These are phyloP conservation scores for Solanum chacoense DNA, from an alignment of 305 asterid species.

Conservation along the genomic window DNA sequence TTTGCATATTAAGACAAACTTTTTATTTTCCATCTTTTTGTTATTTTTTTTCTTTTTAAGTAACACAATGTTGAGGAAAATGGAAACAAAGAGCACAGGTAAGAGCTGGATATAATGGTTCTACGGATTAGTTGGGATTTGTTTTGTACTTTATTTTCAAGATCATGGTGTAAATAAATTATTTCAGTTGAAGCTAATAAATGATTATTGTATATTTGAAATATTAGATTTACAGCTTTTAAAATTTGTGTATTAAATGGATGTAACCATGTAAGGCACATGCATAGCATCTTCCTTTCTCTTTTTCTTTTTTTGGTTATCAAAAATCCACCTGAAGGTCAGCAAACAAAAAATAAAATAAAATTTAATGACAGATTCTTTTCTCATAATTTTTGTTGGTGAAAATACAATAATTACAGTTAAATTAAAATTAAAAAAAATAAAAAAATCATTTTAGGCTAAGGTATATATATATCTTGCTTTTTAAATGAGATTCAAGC, in stretches of 20 bases:
- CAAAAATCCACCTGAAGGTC: neutral
- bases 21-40: neutral
- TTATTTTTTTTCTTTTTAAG: neutral
- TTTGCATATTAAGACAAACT: neutral
- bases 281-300: neutral
- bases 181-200: neutral
- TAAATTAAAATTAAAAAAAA: neutral
- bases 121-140: constrained; percentile 7
- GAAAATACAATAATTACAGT: neutral
- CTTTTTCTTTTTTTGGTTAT: too few relatives aligned
- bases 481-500: neutral
- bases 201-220: neutral
- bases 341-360: neutral
- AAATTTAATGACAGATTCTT: neutral
- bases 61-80: neutral
- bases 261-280: neutral
- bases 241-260: neutral
- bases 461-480: neutral
- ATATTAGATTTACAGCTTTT: neutral
- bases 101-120: neutral
- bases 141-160: neutral
- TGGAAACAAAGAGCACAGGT: neutral
- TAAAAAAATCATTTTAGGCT: neutral
- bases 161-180: neutral
- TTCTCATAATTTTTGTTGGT: neutral